Percentiles rank a stretch among this genome's conserved stretches.
These are phyloP conservation scores for Auxenochlorella pyrenoidosa DNA, from an alignment of 139 green algal species.

Conservation along the genomic window DNA sequence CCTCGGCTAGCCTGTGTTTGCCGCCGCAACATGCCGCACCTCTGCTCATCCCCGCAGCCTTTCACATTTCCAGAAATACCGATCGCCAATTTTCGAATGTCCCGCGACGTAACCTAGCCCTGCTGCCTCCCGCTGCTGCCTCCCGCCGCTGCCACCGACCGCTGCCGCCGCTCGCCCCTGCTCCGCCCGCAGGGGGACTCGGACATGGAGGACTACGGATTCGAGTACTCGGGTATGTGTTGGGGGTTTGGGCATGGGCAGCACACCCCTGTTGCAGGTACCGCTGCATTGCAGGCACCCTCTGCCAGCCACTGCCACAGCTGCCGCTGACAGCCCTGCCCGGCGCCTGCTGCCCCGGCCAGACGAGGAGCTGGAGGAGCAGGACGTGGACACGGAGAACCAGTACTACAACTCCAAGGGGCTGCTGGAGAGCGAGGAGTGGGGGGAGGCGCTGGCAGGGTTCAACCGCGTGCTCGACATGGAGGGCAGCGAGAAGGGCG, in stretches of 20 bases:
- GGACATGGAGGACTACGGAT: conserved; percentile 89
- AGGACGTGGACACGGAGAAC: conserved; percentile 99
- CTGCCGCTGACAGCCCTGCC: background rate
- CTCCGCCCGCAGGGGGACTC: conserved; percentile 31
- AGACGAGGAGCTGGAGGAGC: conserved; percentile 95
- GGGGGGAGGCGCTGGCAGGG: conserved; percentile 81
- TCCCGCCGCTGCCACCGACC: background rate
- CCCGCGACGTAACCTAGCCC: too few species aligned
- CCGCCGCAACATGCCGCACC: too few species aligned
- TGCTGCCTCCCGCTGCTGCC: background rate
- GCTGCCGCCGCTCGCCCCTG: background rate
- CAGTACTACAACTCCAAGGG: conserved; percentile 99
- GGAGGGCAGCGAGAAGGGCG: conserved; percentile 91
- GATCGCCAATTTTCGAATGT: too few species aligned
- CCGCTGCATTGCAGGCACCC: background rate
- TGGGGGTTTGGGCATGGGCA: background rate
- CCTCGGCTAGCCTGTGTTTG: too few species aligned
- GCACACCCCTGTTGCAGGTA: background rate
- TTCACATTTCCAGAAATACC: background rate
- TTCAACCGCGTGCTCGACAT: conserved; percentile 95
- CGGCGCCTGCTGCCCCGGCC: background rate
- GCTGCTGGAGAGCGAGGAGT: conserved; percentile 82
- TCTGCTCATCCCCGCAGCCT: too few species aligned
- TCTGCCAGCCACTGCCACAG: background rate
- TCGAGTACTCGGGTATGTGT: conserved; percentile 85